Conservation (phyloP, 164 flowering plant genomes). For the Buxus sempervirens region DNA sequence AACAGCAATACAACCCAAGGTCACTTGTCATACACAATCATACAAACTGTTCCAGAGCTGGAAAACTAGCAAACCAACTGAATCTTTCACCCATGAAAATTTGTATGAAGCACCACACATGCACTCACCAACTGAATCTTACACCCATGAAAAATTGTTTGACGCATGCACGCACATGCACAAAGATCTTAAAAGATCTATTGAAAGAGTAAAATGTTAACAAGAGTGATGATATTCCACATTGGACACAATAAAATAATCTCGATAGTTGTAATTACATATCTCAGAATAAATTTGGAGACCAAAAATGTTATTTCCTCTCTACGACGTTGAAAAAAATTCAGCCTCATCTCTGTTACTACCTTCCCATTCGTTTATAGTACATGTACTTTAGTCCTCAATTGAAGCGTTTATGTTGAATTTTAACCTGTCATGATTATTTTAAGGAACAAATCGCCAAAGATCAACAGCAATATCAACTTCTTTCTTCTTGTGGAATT, state of each 20-base stretch:
- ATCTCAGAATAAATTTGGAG: background rate
- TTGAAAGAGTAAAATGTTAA: too few species aligned
- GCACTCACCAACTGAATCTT: too few species aligned
- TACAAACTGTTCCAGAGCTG: too few species aligned
- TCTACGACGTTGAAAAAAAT: too few species aligned
- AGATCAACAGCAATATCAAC: conserved; percentile 93
- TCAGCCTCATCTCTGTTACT: background rate
- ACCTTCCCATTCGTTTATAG: background rate
- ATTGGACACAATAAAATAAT: background rate
- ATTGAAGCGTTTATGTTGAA: background rate
- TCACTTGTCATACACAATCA: too few species aligned
- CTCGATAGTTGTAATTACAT: background rate
- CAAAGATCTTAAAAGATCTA: too few species aligned
- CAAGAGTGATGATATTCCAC: background rate
- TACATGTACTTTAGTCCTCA: background rate
- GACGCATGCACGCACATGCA: too few species aligned
- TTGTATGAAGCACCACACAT: too few species aligned
- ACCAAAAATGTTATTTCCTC: background rate
- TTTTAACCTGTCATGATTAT: conserved; percentile 3
- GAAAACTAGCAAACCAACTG: too few species aligned
- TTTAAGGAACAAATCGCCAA: conserved; percentile 78
- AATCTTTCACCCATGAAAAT: too few species aligned
- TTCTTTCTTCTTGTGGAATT: conserved; percentile 91
- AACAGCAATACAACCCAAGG: too few species aligned
- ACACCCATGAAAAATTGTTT: too few species aligned